A percentile compares a stretch with the other conserved stretches of the same genome.
Conservation (phyloP, 1,284 basidiomycete genomes). For the Boletus putidus region DNA sequence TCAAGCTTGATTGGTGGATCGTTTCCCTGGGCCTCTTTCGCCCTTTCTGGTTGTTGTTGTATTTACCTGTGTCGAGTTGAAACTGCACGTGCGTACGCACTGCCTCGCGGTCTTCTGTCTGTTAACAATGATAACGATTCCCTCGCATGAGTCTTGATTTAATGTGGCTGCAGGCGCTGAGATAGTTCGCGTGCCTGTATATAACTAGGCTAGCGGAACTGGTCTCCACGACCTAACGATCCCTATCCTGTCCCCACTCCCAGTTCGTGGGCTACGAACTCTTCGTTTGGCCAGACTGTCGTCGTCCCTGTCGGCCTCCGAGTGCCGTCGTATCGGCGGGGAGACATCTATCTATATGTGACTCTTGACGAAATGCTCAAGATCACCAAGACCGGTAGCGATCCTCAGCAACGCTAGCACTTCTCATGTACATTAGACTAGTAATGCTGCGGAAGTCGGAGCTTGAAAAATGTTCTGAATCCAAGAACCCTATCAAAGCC, state of each 20-base stretch:
- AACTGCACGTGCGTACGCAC: too few relatives aligned
- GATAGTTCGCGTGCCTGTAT: constrained; percentile 6
- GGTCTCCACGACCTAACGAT: background rate
- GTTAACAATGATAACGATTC: too few relatives aligned
- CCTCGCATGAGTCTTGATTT: too few relatives aligned
- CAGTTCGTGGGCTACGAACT: background rate
- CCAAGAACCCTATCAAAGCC: background rate
- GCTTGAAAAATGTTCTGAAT: constrained; percentile 1
- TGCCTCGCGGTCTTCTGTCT: too few relatives aligned
- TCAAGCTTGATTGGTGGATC: constrained; percentile 3
- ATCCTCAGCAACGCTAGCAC: background rate
- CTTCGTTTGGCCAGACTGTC: background rate
- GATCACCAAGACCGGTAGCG: background rate
- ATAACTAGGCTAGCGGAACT: background rate
- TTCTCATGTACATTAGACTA: constrained; percentile 1
- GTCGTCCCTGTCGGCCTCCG: constrained; percentile 10
- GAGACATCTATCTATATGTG: constrained; percentile 9
- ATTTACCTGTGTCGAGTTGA: too few relatives aligned
- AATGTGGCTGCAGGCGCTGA: too few relatives aligned
- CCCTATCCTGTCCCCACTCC: background rate
- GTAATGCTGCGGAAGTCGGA: background rate
- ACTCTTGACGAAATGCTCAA: constrained; percentile 18
- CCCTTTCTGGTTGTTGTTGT: background rate
- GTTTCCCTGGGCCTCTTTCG: background rate
- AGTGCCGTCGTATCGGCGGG: background rate